Evolutionary conservation across 768 basidiomycete genomes (phyloP).

Genomic region (Coprinellus aureogranulatus): DNA sequence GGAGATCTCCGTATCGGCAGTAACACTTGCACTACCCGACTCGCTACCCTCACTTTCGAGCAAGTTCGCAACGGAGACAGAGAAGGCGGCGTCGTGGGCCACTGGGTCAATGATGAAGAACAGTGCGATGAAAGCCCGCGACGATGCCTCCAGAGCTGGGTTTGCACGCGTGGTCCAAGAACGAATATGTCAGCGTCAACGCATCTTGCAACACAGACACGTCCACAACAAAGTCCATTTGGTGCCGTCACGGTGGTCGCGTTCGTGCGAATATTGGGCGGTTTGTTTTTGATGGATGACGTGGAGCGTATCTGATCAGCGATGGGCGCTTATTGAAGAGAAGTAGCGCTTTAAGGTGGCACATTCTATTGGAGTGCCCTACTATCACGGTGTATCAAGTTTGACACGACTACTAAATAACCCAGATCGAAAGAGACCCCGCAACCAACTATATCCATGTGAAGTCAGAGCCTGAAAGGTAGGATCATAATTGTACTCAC

Average conservation of each 20-base stretch:
- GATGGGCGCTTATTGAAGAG: no score
- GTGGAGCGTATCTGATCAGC: no score
- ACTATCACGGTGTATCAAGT: no score
- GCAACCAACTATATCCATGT: no score
- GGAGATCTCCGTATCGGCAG: conserved; percentile 27
- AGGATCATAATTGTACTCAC: no score
- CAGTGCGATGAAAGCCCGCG: conserved; percentile 73
- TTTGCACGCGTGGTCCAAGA: conserved; percentile 86
- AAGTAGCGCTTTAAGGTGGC: no score
- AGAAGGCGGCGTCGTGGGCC: conserved; percentile 68
- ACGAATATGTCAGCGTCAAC: conserved; percentile 84
- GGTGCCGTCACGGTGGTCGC: conserved; percentile 67
- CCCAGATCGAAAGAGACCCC: no score
- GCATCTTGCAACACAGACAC: conserved; percentile 81
- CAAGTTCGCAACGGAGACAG: conserved; percentile 42
- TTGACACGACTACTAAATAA: no score
- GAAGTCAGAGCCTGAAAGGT: no score
- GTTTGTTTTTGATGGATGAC: no score
- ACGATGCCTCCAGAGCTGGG: conserved; percentile 81
- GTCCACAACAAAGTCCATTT: conserved; percentile 75
- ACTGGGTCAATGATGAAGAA: conserved; percentile 74
- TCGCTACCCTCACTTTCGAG: conserved; percentile 59
- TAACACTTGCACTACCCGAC: conserved; percentile 36
- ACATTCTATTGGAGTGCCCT: no score
- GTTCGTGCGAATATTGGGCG: conserved; percentile 58